Conservation (phyloP, 805 yeast genomes). For the Cyberlindnera subsufficiens region DNA sequence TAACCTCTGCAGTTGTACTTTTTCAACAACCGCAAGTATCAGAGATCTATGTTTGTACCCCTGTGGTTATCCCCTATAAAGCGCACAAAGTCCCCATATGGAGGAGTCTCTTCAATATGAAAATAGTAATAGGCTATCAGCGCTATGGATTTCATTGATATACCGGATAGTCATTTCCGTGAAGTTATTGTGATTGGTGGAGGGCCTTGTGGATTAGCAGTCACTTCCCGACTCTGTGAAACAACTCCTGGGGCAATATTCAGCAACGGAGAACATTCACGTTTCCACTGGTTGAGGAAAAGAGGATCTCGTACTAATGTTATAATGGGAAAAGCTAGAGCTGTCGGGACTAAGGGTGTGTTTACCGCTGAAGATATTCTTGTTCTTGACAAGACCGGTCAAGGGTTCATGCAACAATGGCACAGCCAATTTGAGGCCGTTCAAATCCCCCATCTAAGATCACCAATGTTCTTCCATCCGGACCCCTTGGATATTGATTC, state of each 20-base stretch:
- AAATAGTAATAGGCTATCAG: no score
- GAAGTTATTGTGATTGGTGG: conserved; percentile 40
- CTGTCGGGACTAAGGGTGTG: conserved; percentile 6
- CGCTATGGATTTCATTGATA: not conserved
- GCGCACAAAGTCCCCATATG: no score
- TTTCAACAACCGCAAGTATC: no score
- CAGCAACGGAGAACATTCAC: conserved; percentile 42
- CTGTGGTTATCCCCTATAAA: no score
- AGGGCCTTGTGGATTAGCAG: conserved; percentile 40
- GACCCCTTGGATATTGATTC: conserved; percentile 41
- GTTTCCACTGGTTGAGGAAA: conserved; percentile 39
- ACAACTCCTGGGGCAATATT: conserved; percentile 35
- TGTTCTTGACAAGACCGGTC: conserved; percentile 31
- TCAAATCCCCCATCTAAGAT: conserved; percentile 35
- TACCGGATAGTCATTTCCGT: conserved; percentile 21
- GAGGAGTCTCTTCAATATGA: no score
- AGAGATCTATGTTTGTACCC: no score
- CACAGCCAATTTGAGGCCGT: conserved; percentile 36
- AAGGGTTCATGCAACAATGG: conserved; percentile 37
- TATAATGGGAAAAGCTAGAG: conserved; percentile 1
- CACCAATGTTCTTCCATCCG: conserved; percentile 44
- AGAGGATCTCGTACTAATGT: conserved; percentile 4
- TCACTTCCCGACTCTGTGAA: conserved; percentile 37
- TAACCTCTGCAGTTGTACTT: no score
- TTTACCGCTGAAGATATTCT: conserved; percentile 25